phyloP scores from a whole-genome alignment of 805 yeast species.

The Limtongia smithiae region DNA sequence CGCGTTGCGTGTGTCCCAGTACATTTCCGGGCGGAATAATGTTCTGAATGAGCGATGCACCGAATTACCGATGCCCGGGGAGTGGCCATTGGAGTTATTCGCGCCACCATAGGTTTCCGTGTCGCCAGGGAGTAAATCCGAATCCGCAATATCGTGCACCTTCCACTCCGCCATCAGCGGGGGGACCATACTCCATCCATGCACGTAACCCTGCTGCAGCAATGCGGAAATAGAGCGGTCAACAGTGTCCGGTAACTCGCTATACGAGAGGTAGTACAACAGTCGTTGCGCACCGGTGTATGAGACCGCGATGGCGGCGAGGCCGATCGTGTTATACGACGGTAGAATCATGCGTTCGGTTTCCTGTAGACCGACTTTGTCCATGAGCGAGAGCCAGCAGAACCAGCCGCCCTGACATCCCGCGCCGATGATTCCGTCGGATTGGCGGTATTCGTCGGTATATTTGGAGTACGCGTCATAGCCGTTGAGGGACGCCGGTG shows the following conservation, averaged over 20 bases:
- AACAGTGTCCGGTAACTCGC: slow-evolving; percentile 8
- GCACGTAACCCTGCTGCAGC: slow-evolving; percentile 4
- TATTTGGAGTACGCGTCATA: too few relatives aligned
- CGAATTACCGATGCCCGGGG: too few relatives aligned
- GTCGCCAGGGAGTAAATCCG: neutral
- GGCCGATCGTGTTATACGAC: slow-evolving; percentile 8
- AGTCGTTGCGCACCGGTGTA: slow-evolving; percentile 17
- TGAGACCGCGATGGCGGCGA: slow-evolving; percentile 10
- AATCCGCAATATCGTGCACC: slow-evolving; percentile 7
- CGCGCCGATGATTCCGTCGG: neutral
- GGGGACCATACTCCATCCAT: slow-evolving; percentile 13
- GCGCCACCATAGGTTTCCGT: too few relatives aligned
- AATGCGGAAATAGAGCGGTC: slow-evolving; percentile 6
- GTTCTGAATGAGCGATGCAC: too few relatives aligned
- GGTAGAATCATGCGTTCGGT: slow-evolving; percentile 8
- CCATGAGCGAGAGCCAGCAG: slow-evolving; percentile 6
- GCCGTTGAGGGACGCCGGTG: slow-evolving; percentile 3
- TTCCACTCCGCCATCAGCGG: slow-evolving; percentile 18
- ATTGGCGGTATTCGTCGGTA: slow-evolving; percentile 7
- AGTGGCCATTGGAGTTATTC: too few relatives aligned
- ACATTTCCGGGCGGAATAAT: too few relatives aligned
- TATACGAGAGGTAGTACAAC: slow-evolving; percentile 13
- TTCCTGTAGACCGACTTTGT: neutral
- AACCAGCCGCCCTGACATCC: slow-evolving; percentile 3
- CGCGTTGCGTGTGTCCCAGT: too few relatives aligned